These are phyloP conservation scores for Podaxis sp. DNA, from an alignment of 768 basidiomycete genomes.

Conservation along the genomic window DNA sequence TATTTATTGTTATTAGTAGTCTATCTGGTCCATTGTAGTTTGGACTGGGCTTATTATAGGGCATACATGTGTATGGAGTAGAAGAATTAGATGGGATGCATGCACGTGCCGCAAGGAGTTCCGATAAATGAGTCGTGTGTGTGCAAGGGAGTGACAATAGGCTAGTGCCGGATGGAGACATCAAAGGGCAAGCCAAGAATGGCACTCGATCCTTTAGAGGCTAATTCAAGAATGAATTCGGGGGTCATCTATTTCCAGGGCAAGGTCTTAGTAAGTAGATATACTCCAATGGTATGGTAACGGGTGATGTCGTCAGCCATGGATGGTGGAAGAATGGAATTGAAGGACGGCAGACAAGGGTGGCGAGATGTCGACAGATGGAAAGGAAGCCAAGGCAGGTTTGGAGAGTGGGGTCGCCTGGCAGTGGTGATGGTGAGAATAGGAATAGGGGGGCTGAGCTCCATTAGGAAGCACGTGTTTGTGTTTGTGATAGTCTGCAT, in stretches of 20 bases:
- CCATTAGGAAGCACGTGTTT: slow-evolving; percentile 6
- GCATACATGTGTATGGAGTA: not conserved
- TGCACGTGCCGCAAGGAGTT: slow-evolving; percentile 2
- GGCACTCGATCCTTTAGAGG: not conserved
- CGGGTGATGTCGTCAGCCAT: not conserved
- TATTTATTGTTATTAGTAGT: slow-evolving; percentile 13
- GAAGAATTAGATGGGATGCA: not conserved
- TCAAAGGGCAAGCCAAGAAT: not conserved
- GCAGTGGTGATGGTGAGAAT: not conserved
- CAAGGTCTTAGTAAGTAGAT: not conserved
- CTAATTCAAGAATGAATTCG: not conserved
- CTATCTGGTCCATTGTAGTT: not conserved
- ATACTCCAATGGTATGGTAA: not conserved
- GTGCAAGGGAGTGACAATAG: not conserved
- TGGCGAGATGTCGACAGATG: not conserved
- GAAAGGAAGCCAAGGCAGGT: not conserved
- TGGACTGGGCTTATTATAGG: not conserved
- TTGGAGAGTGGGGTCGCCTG: not conserved
- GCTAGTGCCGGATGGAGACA: not conserved
- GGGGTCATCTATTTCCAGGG: not conserved
- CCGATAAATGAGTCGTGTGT: not conserved
- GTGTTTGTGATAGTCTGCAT: slow-evolving; percentile 7
- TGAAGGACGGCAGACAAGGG: not conserved
- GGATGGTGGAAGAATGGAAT: not conserved
- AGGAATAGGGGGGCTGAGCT: not conserved